Conservation (phyloP, 139 green algal species). For the Tetraselmis chui region DNA sequence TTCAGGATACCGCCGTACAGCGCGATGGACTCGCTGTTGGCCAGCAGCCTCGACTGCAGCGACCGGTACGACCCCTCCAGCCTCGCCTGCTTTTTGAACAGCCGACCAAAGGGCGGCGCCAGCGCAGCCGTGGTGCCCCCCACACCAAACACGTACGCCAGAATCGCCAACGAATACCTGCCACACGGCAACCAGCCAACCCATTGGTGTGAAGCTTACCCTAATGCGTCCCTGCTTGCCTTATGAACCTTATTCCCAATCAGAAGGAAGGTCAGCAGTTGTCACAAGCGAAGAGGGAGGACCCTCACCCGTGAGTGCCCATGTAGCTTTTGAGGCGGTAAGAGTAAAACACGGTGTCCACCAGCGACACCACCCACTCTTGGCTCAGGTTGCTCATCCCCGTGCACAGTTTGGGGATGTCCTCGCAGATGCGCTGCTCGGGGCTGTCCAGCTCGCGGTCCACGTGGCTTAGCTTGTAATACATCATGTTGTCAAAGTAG, state of each 20-base stretch:
- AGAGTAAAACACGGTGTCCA: conserved; percentile 59
- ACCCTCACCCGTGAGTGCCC: conserved; percentile 23
- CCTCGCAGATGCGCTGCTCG: conserved; percentile 66
- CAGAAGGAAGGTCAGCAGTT: too few species aligned
- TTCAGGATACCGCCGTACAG: conserved; percentile 48
- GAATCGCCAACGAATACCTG: conserved; percentile 54
- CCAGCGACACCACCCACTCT: conserved; percentile 35
- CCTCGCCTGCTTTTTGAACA: conserved; percentile 47
- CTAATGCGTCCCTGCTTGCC: not conserved
- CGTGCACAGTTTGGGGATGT: conserved; percentile 50
- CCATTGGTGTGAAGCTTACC: too few species aligned
- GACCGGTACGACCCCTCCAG: conserved; percentile 41
- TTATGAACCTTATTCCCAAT: too few species aligned
- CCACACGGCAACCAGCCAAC: too few species aligned
- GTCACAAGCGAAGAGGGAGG: not conserved
- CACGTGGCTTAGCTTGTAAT: conserved; percentile 68
- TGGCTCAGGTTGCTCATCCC: conserved; percentile 39
- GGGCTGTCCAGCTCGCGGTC: conserved; percentile 46
- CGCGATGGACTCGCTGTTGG: conserved; percentile 49
- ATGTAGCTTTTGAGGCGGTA: conserved; percentile 48
- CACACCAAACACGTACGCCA: conserved; percentile 53
- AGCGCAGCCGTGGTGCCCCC: conserved; percentile 33
- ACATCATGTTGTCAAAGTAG: conserved; percentile 69
- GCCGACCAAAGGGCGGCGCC: conserved; percentile 49
- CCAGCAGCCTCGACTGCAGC: conserved; percentile 37